Percentiles rank a stretch among this genome's conserved stretches.
phyloP scores from a whole-genome alignment of 2,329 filamentous ascomycete species.

The Zymoseptoria tritici region DNA sequence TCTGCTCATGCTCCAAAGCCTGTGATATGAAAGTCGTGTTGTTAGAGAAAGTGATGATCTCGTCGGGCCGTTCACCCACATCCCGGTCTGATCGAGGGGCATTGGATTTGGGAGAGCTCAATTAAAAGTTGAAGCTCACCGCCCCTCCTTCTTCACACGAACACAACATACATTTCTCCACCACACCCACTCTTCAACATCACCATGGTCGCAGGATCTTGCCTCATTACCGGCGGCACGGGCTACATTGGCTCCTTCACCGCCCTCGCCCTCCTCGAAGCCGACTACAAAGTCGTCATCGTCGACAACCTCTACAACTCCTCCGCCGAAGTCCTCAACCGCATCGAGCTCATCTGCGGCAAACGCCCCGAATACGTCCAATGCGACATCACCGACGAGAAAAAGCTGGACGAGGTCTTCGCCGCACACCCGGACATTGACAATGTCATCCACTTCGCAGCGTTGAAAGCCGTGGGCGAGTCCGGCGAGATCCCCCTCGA shows the following conservation, averaged over 20 bases:
- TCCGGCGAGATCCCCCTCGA: slow-evolving; percentile 89
- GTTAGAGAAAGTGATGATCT: neutral
- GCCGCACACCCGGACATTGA: slow-evolving; percentile 84
- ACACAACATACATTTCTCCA: neutral
- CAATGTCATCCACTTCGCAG: slow-evolving; percentile 97
- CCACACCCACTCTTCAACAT: neutral
- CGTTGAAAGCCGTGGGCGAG: slow-evolving; percentile 96
- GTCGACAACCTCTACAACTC: slow-evolving; percentile 98
- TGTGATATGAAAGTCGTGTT: too few species aligned
- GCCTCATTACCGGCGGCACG: slow-evolving; percentile 53
- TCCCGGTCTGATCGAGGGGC: neutral
- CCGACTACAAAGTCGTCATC: slow-evolving; percentile 93
- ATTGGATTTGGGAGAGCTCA: neutral
- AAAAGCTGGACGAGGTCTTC: slow-evolving; percentile 78
- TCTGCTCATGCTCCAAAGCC: neutral
- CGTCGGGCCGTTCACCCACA: neutral
- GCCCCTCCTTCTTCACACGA: neutral
- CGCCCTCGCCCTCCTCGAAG: slow-evolving; percentile 79
- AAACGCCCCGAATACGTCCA: slow-evolving; percentile 80
- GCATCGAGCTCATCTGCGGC: slow-evolving; percentile 88
- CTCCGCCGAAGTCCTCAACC: slow-evolving; percentile 80
- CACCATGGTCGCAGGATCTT: slow-evolving; percentile 20
- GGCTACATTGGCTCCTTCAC: slow-evolving; percentile 99
- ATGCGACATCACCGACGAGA: slow-evolving; percentile 80
- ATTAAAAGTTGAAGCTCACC: neutral